A percentile compares a stretch with the other conserved stretches of the same genome.
These are phyloP conservation scores for Capronia coronata DNA, from an alignment of 2,329 filamentous ascomycete genomes.

Conservation along the genomic window DNA sequence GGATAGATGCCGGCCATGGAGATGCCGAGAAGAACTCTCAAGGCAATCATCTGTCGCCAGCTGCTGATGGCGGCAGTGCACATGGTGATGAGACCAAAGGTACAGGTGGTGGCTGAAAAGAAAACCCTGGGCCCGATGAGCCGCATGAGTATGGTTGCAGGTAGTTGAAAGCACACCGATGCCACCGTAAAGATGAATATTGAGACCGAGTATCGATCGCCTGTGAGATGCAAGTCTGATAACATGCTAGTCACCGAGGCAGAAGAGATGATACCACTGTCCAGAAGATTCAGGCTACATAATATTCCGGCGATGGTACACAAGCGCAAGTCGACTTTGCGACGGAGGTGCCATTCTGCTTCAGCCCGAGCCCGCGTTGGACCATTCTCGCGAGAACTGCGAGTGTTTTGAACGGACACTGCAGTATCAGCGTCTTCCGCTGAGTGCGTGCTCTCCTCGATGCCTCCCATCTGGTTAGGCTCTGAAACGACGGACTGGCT, in stretches of 20 bases:
- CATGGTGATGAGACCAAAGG: conserved; percentile 60
- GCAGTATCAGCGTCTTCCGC: background rate
- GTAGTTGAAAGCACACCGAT: conserved; percentile 61
- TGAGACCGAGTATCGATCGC: conserved; percentile 60
- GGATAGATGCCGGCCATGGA: conserved; percentile 49
- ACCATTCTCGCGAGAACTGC: background rate
- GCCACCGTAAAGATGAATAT: conserved; percentile 69
- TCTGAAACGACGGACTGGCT: too few relatives aligned
- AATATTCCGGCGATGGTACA: conserved; percentile 66
- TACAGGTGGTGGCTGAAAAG: conserved; percentile 55
- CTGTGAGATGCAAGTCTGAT: conserved; percentile 55
- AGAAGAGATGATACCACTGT: conserved; percentile 63
- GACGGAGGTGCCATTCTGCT: conserved; percentile 41
- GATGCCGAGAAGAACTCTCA: conserved; percentile 60
- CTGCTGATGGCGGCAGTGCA: conserved; percentile 61
- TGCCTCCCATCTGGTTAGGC: background rate
- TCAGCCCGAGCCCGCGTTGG: background rate
- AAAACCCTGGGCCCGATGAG: conserved; percentile 58
- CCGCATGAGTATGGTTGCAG: conserved; percentile 60
- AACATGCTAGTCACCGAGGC: conserved; percentile 65
- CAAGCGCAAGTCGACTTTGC: conserved; percentile 61
- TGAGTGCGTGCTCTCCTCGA: background rate
- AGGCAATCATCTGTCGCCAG: conserved; percentile 63
- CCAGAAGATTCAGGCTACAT: conserved; percentile 62
- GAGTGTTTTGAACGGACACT: background rate